Conservation (phyloP, 176 grass and related monocot species). For the Eleusine indica region DNA sequence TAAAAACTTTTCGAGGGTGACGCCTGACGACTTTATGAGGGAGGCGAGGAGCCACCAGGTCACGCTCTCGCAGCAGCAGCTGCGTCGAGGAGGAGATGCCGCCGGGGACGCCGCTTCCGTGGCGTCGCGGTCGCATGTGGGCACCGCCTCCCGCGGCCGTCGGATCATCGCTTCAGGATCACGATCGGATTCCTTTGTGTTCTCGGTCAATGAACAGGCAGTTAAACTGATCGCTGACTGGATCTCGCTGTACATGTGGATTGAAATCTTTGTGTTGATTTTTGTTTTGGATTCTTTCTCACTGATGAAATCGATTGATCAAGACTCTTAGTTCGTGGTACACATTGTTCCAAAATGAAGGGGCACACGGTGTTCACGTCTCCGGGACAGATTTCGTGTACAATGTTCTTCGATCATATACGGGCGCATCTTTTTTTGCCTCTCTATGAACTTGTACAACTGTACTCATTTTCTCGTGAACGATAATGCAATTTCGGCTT, state of each 20-base stretch:
- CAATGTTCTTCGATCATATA: not conserved
- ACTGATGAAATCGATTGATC: not conserved
- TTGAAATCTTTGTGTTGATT: not conserved
- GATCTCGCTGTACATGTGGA: conserved; percentile 17
- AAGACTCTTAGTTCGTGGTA: not conserved
- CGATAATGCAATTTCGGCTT: not conserved
- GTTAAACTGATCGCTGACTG: not conserved
- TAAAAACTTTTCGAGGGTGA: conserved; percentile 43
- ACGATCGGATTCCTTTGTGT: too few species aligned
- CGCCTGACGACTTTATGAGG: conserved; percentile 46
- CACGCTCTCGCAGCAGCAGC: not conserved
- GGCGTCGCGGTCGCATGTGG: conserved; percentile 14
- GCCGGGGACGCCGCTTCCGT: conserved; percentile 12
- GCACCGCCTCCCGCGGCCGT: conserved; percentile 29
- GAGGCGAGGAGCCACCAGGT: not conserved
- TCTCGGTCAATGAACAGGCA: conserved; percentile 6
- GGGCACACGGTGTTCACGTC: not conserved
- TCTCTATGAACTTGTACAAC: not conserved
- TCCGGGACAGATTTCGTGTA: not conserved
- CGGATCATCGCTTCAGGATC: not conserved
- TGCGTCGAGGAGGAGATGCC: conserved; percentile 44
- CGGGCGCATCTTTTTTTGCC: not conserved
- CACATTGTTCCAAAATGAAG: not conserved
- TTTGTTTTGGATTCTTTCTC: not conserved
- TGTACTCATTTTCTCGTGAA: not conserved